Percentiles rank a stretch among this genome's conserved stretches.
These are phyloP conservation scores for Mortierella sp. DNA, from an alignment of 371 early-diverging fungal species.

Conservation along the genomic window DNA sequence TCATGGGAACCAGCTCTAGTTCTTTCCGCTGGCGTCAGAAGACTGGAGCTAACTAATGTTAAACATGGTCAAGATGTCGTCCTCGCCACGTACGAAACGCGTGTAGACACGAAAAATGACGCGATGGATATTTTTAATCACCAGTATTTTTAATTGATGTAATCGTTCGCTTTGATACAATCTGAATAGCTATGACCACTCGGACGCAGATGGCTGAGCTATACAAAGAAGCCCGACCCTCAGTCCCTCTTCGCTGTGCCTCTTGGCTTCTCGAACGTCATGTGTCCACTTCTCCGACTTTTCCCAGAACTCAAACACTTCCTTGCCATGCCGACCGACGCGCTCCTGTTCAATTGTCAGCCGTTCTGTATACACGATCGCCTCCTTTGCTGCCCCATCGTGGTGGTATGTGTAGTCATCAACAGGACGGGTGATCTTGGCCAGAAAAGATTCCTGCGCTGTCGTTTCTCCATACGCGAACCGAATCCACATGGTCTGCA, in stretches of 20 bases:
- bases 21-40: no score
- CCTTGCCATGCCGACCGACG: constrained; percentile 10
- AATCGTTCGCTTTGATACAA: no score
- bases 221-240: constrained; percentile 21
- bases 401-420: constrained; percentile 36
- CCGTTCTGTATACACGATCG: constrained; percentile 4
- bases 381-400: constrained; percentile 15
- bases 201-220: constrained; percentile 4
- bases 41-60: no score
- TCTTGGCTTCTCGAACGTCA: constrained; percentile 6
- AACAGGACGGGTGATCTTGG: constrained; percentile 22
- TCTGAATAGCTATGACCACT: background rate
- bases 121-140: no score
- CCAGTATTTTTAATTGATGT: no score
- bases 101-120: no score
- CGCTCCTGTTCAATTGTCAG: constrained; percentile 5
- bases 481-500: constrained; percentile 27
- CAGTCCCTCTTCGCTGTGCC: constrained; percentile 6
- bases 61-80: no score
- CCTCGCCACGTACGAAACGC: no score
- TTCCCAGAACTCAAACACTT: constrained; percentile 24
- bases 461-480: constrained; percentile 19
- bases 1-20: no score
- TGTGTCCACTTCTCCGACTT: constrained; percentile 18
- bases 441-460: background rate